Conservation (phyloP, 1,139 yeast genomes). For the Spathaspora sp. region DNA sequence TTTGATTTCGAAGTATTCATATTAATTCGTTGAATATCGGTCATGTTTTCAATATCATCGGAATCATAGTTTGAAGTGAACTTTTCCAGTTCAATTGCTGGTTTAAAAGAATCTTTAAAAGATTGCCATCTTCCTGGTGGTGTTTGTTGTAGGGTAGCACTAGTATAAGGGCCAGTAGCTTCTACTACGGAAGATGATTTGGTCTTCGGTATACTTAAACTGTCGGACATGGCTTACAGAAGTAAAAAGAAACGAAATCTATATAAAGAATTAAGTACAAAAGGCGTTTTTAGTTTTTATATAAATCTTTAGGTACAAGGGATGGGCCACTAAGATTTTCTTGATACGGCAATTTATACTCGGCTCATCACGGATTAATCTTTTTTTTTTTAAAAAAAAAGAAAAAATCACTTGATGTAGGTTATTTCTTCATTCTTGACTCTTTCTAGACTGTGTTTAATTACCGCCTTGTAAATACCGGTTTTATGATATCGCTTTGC, state of each 20-base stretch:
- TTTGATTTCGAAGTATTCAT: conserved; percentile 38
- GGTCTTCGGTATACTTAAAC: not conserved
- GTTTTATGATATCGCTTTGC: not conserved
- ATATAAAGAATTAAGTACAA: too few species aligned
- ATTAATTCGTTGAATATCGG: conserved; percentile 37
- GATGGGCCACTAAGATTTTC: too few species aligned
- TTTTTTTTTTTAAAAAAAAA: not conserved
- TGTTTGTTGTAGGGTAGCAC: conserved; percentile 1
- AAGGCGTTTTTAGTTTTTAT: too few species aligned
- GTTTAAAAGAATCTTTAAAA: conserved; percentile 41
- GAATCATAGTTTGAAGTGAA: conserved; percentile 9
- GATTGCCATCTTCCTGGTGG: conserved; percentile 31
- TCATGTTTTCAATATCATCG: conserved; percentile 15
- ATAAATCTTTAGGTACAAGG: too few species aligned
- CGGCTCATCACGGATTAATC: too few species aligned
- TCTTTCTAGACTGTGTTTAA: not conserved
- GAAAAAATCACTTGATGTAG: too few species aligned
- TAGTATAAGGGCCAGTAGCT: conserved; percentile 4
- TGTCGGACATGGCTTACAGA: not conserved
- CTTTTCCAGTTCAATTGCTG: conserved; percentile 22
- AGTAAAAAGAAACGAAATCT: not conserved
- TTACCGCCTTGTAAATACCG: not conserved
- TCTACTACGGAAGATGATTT: not conserved
- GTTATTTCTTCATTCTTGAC: too few species aligned
- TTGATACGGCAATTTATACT: too few species aligned